Evolutionary conservation across 2,329 filamentous ascomycete genomes (phyloP), one percentile per base, ranked within the genome.

Genomic region (Talaromyces sp.): DNA sequence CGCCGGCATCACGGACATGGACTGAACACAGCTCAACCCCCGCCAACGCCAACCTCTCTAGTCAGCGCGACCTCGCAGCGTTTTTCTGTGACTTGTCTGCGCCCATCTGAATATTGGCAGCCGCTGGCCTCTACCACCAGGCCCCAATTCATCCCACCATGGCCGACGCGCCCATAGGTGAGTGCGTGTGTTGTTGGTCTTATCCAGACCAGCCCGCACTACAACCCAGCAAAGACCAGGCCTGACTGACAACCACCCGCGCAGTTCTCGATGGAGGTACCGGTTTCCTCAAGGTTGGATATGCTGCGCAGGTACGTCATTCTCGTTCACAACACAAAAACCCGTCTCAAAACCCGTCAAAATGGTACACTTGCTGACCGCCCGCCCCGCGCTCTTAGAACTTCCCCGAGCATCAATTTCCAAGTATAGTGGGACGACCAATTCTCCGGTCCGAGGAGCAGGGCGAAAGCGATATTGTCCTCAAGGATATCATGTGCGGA

Each of bases 401-500:
- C 84, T 99, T 99, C 81, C 95, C 95, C 77, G 95, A 98, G 81
- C 91, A 96, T 79, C 93, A 98, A 80, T 98, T 93, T 79, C 95
- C 95, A 60, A 97, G 93, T 68, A 98, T 99, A 78, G 92, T 99
- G 76, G 95, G 95, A 75, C 91, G 95, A 69, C 95, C 95, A 56
- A 99, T 99, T 78, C 86, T 99, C 72, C 91, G 95, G 79, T 93
- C 93, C 64, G 95, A 99, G 82, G 95, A 99, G 79, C 81, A 88
- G 85, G 78, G 89, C 86, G 59, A 58, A 19, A 80, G 83, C 64
- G 85, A 88, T 70, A 84, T 88, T 65, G 81, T 88, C 68, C 86
- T 93, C 78, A 98, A 97, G 84, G 95, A 99, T 81, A 97, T 99
- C 75, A 99, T 99, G 95, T 98, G 93, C 80, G 95, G 95, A 75